Evolutionary conservation across 1,284 basidiomycete genomes (phyloP).

Genomic region (Cryptococcus sp.): DNA sequence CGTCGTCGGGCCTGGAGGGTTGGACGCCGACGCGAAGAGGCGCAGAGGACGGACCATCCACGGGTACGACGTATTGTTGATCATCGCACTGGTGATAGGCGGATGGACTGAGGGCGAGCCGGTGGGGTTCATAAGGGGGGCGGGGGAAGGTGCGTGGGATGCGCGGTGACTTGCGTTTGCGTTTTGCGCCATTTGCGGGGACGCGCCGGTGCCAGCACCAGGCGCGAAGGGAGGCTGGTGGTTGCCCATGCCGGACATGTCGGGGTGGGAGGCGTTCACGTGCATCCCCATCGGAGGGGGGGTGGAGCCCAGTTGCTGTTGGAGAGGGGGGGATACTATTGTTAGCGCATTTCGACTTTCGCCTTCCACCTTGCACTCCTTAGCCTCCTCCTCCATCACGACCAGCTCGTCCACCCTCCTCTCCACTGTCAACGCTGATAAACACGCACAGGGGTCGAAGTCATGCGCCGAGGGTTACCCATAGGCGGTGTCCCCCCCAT

Average conservation of each 20-base stretch:
- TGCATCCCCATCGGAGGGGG: background rate
- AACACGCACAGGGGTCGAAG: conserved; percentile 26
- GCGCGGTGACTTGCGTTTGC: too few species aligned
- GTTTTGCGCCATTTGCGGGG: too few species aligned
- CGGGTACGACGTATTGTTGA: conserved; percentile 26
- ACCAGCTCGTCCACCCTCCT: too few species aligned
- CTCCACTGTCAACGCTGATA: background rate
- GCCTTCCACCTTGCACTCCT: too few species aligned
- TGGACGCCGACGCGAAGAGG: conserved; percentile 23
- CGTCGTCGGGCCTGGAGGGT: conserved; percentile 29
- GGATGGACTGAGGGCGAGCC: background rate
- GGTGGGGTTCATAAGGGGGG: background rate
- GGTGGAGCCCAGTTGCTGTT: background rate
- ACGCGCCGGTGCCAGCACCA: background rate
- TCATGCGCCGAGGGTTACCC: conserved; percentile 31
- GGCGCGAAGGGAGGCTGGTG: background rate
- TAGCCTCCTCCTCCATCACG: too few species aligned
- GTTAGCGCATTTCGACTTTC: too few species aligned
- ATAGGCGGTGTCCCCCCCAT: conserved; percentile 16
- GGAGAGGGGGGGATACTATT: background rate
- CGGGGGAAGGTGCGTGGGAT: too few species aligned
- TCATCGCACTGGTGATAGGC: conserved; percentile 6
- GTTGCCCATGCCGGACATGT: background rate
- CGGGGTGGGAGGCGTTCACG: background rate
- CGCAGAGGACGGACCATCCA: conserved; percentile 31